Base-by-base conservation (phyloP, 2,329 filamentous ascomycete genomes). In the Sporothrix schenckii region DNA sequence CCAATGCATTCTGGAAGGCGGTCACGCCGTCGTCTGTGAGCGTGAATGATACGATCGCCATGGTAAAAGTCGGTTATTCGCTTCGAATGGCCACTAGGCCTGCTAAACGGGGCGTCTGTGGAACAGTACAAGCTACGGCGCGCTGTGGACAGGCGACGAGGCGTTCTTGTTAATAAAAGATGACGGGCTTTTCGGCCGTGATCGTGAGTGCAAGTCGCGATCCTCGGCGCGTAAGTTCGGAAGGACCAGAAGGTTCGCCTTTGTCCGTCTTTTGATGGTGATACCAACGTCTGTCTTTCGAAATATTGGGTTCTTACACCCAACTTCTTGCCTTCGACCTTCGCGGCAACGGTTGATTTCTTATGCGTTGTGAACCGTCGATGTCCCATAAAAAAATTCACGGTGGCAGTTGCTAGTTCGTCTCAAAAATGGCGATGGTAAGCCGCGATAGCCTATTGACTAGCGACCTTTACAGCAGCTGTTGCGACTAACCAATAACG, bases 1-100 rank as follows among this genome's bases (percentile, higher is more conserved):
- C 83, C 70, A 94, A 85, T 30, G 89, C 86, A 78, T 94, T 92
- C 75, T 92, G 90, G 58, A 94, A 83, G 65, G 87, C 87, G 7
- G 84, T 83, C 56, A 92, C 88, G 44, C 89, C 89, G 74, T 93
- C 91, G 70, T 92, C 91, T 75, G 85, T 91, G 69, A 94, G 82
- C 0, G 90, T 91, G 77, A 94, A 93, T 72, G 85, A 89, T 71
- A 94, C 80, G n/a, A 90, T 80, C 6, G 87, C 82, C 88, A 90
- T 89, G 66, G 49, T 10, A 56, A 6, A 5, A 24, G n/a, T 11
- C 10, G 14, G 19, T 5, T 11, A 7, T 58, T 27, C 10, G 6
- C 19, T 16, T 39, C 21, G 21, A 19, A 3, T 34, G 30, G 58
- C 11, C 7, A n/a, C 39, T n/a, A n/a, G n/a, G 39, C 14, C 14